phyloP scores from a whole-genome alignment of 2,329 filamentous ascomycete genomes.

The Cercospora sp. region DNA sequence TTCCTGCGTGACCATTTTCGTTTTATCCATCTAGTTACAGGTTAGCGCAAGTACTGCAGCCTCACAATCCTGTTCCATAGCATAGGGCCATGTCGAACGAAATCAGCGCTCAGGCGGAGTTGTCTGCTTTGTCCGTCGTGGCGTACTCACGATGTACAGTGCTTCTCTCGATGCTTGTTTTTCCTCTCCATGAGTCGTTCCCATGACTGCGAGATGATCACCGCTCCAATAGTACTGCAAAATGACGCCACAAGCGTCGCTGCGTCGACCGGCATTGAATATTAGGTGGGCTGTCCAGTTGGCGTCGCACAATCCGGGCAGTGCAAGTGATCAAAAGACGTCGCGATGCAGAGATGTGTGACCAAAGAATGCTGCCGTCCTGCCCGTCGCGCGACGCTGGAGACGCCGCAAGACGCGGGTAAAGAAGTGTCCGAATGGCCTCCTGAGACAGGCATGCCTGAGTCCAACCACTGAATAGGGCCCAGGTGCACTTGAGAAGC shows the following conservation, averaged over 20 bases:
- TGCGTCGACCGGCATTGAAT: conserved; percentile 4
- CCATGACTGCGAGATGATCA: conserved; percentile 8
- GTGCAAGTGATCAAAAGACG: background rate
- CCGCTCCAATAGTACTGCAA: conserved; percentile 6
- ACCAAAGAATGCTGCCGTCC: background rate
- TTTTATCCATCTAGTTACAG: background rate
- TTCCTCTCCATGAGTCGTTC: background rate
- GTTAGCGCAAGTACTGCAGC: background rate
- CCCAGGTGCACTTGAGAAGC: background rate
- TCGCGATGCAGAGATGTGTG: background rate
- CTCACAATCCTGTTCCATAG: background rate
- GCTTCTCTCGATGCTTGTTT: background rate
- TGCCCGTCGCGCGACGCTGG: background rate
- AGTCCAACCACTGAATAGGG: background rate
- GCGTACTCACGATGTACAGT: background rate
- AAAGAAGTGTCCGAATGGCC: background rate
- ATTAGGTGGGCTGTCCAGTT: background rate
- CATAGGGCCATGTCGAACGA: background rate
- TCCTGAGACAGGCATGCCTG: background rate
- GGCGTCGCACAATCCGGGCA: background rate
- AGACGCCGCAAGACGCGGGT: background rate
- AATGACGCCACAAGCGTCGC: background rate
- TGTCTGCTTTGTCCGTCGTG: background rate
- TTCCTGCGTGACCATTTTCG: background rate
- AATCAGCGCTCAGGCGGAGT: background rate